Percentiles rank a stretch among this genome's conserved stretches.
phyloP scores from a whole-genome alignment of 2,329 filamentous ascomycete genomes.

The Aspergillus amoenus region DNA sequence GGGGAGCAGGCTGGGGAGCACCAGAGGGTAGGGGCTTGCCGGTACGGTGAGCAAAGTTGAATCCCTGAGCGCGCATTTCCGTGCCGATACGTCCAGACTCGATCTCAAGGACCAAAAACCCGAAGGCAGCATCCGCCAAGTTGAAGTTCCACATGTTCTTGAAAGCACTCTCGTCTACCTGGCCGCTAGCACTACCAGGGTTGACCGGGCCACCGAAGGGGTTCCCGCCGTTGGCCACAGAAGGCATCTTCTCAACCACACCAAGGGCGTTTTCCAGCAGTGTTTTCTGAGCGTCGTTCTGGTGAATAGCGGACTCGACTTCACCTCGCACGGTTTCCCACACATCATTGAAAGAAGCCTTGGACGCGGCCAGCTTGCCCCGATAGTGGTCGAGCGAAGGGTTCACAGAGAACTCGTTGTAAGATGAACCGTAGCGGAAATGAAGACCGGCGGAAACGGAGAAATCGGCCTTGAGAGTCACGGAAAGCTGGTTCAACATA shows the following conservation, averaged over 20 bases:
- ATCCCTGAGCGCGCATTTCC: conserved; percentile 97
- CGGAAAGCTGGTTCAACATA: conserved; percentile 94
- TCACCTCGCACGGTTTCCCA: conserved; percentile 98
- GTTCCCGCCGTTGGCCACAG: conserved; percentile 90
- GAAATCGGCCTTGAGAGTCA: conserved; percentile 96
- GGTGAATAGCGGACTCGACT: conserved; percentile 88
- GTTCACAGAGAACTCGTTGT: conserved; percentile 99
- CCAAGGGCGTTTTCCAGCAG: conserved; percentile 86
- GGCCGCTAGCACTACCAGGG: conserved; percentile 69
- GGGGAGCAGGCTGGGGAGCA: conserved; percentile 23
- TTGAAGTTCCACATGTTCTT: conserved; percentile 99
- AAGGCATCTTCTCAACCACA: conserved; percentile 97
- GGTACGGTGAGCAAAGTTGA: conserved; percentile 96
- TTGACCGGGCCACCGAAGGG: conserved; percentile 86
- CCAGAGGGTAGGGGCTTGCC: conserved; percentile 64
- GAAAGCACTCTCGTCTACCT: conserved; percentile 97
- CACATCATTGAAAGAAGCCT: conserved; percentile 97
- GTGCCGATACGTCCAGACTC: conserved; percentile 95
- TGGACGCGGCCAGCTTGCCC: conserved; percentile 95
- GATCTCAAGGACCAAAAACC: conserved; percentile 90
- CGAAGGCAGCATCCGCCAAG: conserved; percentile 93
- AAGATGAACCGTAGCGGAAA: conserved; percentile 98
- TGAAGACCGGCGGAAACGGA: conserved; percentile 96
- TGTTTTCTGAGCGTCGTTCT: conserved; percentile 92
- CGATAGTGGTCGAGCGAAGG: conserved; percentile 97